A percentile compares a stretch with the other conserved stretches of the same genome.
Evolutionary conservation across 192 early-diverging fungal species (phyloP).

Genomic region (Chytriomyces sp.): DNA sequence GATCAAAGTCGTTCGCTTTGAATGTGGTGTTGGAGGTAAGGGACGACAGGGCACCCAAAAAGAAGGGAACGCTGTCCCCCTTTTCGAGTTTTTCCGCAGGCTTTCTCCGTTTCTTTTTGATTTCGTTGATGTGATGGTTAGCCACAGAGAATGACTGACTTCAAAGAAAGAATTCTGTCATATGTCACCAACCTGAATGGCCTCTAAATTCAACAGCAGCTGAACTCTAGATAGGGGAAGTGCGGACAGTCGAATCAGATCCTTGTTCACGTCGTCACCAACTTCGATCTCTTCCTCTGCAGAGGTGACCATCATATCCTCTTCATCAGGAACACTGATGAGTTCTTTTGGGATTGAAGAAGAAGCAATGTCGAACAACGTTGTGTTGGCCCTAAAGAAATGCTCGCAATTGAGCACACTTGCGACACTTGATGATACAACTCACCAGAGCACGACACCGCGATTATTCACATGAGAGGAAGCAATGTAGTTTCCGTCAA

Average conservation of each 20-base stretch:
- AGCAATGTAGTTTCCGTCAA: slow-evolving; percentile 89
- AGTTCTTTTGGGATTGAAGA: slow-evolving; percentile 41
- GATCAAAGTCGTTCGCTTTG: slow-evolving; percentile 42
- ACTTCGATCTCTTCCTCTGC: slow-evolving; percentile 14
- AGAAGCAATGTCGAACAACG: slow-evolving; percentile 52
- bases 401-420: slow-evolving; percentile 14
- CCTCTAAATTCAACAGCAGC: slow-evolving; percentile 84
- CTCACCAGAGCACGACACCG: slow-evolving; percentile 93
- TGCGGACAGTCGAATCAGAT: slow-evolving; percentile 85
- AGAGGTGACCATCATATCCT: slow-evolving; percentile 14
- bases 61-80: slow-evolving; percentile 92
- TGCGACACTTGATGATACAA: slow-evolving; percentile 67
- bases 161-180: background rate
- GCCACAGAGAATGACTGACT: background rate
- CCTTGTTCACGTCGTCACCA: slow-evolving; percentile 50
- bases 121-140: background rate
- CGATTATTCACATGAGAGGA: slow-evolving; percentile 90
- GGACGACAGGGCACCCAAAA: slow-evolving; percentile 79
- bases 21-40: slow-evolving; percentile 65
- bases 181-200: slow-evolving; percentile 70
- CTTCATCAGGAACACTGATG: slow-evolving; percentile 16
- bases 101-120: slow-evolving; percentile 78
- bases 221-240: slow-evolving; percentile 89
- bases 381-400: slow-evolving; percentile 65
- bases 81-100: slow-evolving; percentile 86